phyloP scores from a whole-genome alignment of 768 basidiomycete species.

The Boletus bicolor region DNA sequence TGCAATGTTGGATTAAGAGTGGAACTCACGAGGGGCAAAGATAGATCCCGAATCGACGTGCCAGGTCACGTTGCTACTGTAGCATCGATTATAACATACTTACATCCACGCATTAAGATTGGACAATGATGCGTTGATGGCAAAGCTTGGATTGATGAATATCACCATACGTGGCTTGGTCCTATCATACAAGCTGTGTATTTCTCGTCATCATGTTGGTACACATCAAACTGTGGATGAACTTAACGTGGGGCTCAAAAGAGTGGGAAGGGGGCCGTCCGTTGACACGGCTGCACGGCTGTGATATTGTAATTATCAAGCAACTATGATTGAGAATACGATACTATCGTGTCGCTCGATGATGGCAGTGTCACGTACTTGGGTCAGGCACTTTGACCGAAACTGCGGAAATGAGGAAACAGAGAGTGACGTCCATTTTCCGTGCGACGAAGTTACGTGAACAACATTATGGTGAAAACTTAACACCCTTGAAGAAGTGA shows the following conservation, averaged over 20 bases:
- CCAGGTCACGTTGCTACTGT: background rate
- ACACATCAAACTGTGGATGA: background rate
- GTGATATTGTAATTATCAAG: background rate
- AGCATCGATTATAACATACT: background rate
- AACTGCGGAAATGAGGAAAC: background rate
- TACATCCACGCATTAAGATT: background rate
- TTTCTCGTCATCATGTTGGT: background rate
- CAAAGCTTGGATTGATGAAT: background rate
- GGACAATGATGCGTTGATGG: conserved; percentile 1
- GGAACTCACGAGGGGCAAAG: background rate
- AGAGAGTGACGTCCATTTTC: background rate
- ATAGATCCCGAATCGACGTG: background rate
- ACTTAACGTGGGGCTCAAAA: background rate
- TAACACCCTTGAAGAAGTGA: background rate
- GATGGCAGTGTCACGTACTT: background rate
- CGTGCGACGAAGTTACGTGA: background rate
- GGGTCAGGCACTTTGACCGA: background rate
- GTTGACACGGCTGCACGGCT: background rate
- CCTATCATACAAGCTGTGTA: conserved; percentile 4
- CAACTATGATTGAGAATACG: background rate
- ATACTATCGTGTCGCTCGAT: background rate
- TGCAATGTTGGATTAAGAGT: conserved; percentile 3
- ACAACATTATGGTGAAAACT: background rate
- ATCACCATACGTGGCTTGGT: background rate
- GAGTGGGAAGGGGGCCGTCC: background rate